Conservation (phyloP, 495 filamentous ascomycete species). For the Podospora pseudopauciseta region DNA sequence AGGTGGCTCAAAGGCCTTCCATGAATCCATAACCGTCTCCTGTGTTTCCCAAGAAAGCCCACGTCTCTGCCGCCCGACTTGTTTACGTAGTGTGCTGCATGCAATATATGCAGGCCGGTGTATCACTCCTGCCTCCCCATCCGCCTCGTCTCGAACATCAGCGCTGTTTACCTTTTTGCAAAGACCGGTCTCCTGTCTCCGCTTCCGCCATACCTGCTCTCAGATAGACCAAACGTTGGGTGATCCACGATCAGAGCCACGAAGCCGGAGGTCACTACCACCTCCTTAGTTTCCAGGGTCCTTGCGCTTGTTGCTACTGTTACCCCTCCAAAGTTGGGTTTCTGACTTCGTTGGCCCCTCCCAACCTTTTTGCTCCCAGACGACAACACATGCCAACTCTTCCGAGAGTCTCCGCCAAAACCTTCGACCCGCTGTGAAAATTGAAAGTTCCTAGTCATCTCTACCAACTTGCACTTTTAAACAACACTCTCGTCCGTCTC, state of each 20-base stretch:
- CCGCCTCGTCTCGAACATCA: neutral
- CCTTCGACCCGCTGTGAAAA: neutral
- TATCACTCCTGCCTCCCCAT: neutral
- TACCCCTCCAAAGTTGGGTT: conserved; percentile 6
- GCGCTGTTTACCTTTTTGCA: neutral
- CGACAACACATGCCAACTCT: neutral
- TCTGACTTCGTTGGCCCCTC: neutral
- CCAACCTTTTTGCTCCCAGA: neutral
- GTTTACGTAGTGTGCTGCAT: conserved; percentile 2
- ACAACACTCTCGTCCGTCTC: neutral
- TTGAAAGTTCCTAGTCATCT: neutral
- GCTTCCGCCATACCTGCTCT: neutral
- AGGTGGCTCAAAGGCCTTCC: neutral
- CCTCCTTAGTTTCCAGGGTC: neutral
- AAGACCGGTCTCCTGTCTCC: neutral
- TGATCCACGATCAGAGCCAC: neutral
- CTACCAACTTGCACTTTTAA: neutral
- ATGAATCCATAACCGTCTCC: neutral
- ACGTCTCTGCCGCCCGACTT: neutral
- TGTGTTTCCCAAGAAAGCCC: neutral
- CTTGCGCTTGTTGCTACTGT: neutral
- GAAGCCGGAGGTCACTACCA: neutral
- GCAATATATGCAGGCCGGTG: neutral
- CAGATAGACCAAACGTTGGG: neutral
- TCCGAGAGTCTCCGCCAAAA: neutral